A percentile compares a stretch with the other conserved stretches of the same genome.
phyloP scores from a whole-genome alignment of 306 rosid genomes.

The Gleditsia sinensis region DNA sequence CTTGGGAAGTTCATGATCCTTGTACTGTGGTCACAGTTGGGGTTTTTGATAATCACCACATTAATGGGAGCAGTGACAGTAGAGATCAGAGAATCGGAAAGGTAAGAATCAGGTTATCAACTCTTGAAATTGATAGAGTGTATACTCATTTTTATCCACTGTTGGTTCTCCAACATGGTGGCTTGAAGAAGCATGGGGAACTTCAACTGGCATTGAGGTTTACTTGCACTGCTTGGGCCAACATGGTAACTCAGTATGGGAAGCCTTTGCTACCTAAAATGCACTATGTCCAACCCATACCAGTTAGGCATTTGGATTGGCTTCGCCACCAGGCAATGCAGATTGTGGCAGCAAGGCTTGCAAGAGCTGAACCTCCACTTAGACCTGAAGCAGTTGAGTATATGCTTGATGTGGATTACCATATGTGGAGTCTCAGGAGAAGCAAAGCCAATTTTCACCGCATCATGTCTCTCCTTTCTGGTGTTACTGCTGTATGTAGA shows the following conservation, averaged over 20 bases:
- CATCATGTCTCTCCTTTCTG: conserved; percentile 71
- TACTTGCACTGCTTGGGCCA: conserved; percentile 85
- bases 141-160: conserved; percentile 89
- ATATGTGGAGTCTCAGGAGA: conserved; percentile 87
- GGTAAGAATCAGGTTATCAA: conserved; percentile 86
- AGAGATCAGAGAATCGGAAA: conserved; percentile 86
- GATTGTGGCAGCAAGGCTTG: conserved; percentile 73
- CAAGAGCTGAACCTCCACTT: conserved; percentile 87
- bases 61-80: conserved; percentile 57
- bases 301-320: conserved; percentile 69
- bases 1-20: conserved; percentile 92
- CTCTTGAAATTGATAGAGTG: conserved; percentile 76
- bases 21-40: conserved; percentile 87
- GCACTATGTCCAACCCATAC: conserved; percentile 85
- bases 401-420: conserved; percentile 88
- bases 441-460: conserved; percentile 88
- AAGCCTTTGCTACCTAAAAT: conserved; percentile 90
- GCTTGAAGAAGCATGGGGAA: conserved; percentile 88
- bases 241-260: conserved; percentile 80
- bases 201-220: conserved; percentile 90
- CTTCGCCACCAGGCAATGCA: conserved; percentile 89
- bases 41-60: conserved; percentile 78
- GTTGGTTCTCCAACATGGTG: conserved; percentile 66
- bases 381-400: conserved; percentile 84
- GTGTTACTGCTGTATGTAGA: conserved; percentile 55